Evolutionary conservation across 2,329 filamentous ascomycete species (phyloP).

Genomic region (Diplocarpon rosae): DNA sequence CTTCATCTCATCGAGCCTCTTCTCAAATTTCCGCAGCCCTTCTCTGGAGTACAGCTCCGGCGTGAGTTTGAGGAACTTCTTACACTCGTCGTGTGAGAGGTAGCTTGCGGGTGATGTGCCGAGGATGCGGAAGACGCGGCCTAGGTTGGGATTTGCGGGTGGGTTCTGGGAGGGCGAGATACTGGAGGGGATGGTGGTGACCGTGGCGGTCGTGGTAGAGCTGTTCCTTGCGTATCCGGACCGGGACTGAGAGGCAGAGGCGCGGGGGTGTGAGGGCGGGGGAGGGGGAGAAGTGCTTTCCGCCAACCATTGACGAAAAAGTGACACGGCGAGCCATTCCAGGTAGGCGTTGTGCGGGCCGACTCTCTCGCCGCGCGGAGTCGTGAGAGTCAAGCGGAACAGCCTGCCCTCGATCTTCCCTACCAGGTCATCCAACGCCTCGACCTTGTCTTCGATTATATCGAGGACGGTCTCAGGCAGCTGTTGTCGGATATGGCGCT

Average conservation of each 20-base stretch:
- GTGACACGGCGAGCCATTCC: conserved; percentile 77
- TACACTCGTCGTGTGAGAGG: conserved; percentile 76
- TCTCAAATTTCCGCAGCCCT: conserved; percentile 76
- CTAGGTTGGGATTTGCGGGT: conserved; percentile 40
- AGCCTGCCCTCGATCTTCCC: conserved; percentile 69
- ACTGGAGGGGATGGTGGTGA: conserved; percentile 17
- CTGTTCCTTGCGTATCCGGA: conserved; percentile 14
- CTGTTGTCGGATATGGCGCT: conserved; percentile 60
- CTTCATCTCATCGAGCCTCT: conserved; percentile 81
- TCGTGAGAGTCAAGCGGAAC: conserved; percentile 67
- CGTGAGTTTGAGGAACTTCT: conserved; percentile 74
- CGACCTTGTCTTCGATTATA: conserved; percentile 88
- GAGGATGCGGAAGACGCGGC: conserved; percentile 67
- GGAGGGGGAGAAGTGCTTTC: conserved; percentile 74
- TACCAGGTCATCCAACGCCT: conserved; percentile 78
- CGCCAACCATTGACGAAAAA: conserved; percentile 88
- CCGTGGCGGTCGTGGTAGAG: conserved; percentile 10
- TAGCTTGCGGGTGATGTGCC: conserved; percentile 55
- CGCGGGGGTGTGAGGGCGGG: conserved; percentile 33
- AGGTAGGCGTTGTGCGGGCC: conserved; percentile 69
- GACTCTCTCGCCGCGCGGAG: conserved; percentile 70
- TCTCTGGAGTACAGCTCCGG: conserved; percentile 78
- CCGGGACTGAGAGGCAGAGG: conserved; percentile 15
- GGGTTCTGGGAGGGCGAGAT: conserved; percentile 25
- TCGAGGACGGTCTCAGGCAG: conserved; percentile 71